Percentiles rank a stretch among this genome's conserved stretches.
These are phyloP conservation scores for Lentinula detonsa DNA, from an alignment of 768 basidiomycete species.

Conservation along the genomic window DNA sequence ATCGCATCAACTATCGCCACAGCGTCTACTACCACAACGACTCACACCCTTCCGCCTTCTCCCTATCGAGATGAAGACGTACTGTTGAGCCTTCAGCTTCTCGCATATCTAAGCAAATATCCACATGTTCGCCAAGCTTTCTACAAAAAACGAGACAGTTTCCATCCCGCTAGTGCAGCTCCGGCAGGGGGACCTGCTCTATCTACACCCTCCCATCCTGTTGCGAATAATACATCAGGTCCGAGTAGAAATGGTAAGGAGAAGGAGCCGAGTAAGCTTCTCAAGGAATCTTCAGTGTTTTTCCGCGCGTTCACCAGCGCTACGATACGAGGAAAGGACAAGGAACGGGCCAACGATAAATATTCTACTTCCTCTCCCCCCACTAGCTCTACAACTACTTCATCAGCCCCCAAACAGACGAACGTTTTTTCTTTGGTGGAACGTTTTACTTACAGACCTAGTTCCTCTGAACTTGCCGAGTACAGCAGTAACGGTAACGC, in stretches of 20 bases:
- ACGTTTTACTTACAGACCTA: constrained; percentile 92
- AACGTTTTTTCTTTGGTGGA: constrained; percentile 97
- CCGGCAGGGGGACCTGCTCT: constrained; percentile 12
- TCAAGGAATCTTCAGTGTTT: constrained; percentile 21
- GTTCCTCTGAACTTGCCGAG: constrained; percentile 72
- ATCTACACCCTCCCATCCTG: background rate
- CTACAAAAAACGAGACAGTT: constrained; percentile 80
- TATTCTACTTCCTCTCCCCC: constrained; percentile 1
- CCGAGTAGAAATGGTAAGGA: constrained; percentile 15
- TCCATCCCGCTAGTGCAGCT: constrained; percentile 65
- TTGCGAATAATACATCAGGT: background rate
- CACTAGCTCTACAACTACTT: constrained; percentile 16
- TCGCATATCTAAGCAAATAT: constrained; percentile 97
- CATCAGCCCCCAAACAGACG: constrained; percentile 44
- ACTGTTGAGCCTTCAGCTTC: constrained; percentile 80
- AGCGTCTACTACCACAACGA: constrained; percentile 11
- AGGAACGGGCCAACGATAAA: constrained; percentile 22
- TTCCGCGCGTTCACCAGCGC: constrained; percentile 40
- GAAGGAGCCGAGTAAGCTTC: constrained; percentile 21
- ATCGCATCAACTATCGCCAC: constrained; percentile 4
- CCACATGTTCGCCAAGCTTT: constrained; percentile 96
- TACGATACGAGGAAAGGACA: constrained; percentile 43
- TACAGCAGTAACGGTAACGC: constrained; percentile 27
- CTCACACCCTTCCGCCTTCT: constrained; percentile 25
- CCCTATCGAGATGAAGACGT: constrained; percentile 95